Evolutionary conservation across 2,329 filamentous ascomycete genomes (phyloP), one percentile per base, ranked within the genome.

Genomic region (Aspergillus ochraceoroseus): DNA sequence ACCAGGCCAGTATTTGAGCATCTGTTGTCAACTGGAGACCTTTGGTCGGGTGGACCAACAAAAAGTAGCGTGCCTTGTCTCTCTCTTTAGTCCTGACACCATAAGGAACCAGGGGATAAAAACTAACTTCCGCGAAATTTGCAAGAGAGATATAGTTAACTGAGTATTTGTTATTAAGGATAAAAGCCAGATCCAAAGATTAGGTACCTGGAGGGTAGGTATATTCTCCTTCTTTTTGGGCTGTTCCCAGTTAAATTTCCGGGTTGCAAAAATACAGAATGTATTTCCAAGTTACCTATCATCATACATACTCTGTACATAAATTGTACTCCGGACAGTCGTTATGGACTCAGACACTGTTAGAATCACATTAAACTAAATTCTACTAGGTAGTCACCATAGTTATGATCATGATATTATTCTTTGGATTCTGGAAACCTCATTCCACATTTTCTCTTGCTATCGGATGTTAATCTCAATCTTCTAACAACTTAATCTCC

Each of bases 1-100:
- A 53, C 48, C 46, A 46, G 35, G 23, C 19, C 28, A 37, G 51
- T 52, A 50, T 51, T 48, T 47, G 36, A 39, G 41, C 38, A 43
- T 49, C 42, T 45, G 44, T 47, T 47, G 41, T 33, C 29, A 39
- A 35, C 39, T 48, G 39, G 27, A 48, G 45, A 12, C 31, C 26
- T 20, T 19, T 20, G 13, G 30, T 43, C 34, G 32, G 38, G 31
- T 18, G 28, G 41, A 23, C 46, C 46, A 46, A 49, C 46, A 25
- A 39, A n/a, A 38, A 30, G 28, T 35, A 41, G 41, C 25, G 46
- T 48, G 46, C 46, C 46, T 47, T 46, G 32, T 32, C 41, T n/a
- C n/a, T n/a, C n/a, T n/a, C n/a, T 29, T 34, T 29, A 18, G 34
- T 43, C 31, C 34, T 27, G 33, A 34, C 27, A 28, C 28, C 26